phyloP scores from a whole-genome alignment of 1,139 yeast species.

The Yamadazyma conglobata region DNA sequence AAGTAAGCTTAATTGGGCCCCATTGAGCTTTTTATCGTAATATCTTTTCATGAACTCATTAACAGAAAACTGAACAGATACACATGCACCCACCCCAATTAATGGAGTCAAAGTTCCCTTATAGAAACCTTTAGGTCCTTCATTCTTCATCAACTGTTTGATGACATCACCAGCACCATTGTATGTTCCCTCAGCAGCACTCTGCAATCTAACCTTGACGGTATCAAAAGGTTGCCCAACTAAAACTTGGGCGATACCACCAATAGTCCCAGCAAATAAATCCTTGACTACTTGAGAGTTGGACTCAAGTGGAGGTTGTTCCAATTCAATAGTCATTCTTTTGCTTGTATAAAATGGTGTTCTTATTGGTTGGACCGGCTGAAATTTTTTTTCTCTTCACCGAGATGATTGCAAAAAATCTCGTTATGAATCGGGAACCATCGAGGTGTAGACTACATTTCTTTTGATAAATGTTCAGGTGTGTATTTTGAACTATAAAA shows the following conservation, averaged over 20 bases:
- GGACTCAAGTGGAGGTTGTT: constrained; percentile 43
- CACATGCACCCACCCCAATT: constrained; percentile 91
- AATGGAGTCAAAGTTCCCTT: constrained; percentile 85
- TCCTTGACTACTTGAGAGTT: constrained; percentile 68
- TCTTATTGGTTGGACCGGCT: too few relatives aligned
- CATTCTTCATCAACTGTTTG: constrained; percentile 61
- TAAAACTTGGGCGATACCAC: constrained; percentile 91
- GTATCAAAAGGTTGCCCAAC: constrained; percentile 97
- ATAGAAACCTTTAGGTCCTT: constrained; percentile 79
- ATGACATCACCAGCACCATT: constrained; percentile 76
- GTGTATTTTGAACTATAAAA: too few relatives aligned
- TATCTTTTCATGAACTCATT: constrained; percentile 90
- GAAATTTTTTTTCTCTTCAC: neutral
- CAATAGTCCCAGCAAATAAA: constrained; percentile 84
- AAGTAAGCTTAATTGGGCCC: constrained; percentile 39
- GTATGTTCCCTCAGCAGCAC: constrained; percentile 76
- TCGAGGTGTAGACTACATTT: too few relatives aligned
- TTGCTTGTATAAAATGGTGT: too few relatives aligned
- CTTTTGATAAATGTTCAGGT: too few relatives aligned
- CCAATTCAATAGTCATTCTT: constrained; percentile 45
- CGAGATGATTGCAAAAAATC: too few relatives aligned
- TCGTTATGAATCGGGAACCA: too few relatives aligned
- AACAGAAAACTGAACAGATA: constrained; percentile 77
- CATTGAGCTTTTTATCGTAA: constrained; percentile 42
- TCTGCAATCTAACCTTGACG: constrained; percentile 85